Base-by-base conservation (phyloP, 164 flowering plant genomes). In the Hamamelis virginiana region DNA sequence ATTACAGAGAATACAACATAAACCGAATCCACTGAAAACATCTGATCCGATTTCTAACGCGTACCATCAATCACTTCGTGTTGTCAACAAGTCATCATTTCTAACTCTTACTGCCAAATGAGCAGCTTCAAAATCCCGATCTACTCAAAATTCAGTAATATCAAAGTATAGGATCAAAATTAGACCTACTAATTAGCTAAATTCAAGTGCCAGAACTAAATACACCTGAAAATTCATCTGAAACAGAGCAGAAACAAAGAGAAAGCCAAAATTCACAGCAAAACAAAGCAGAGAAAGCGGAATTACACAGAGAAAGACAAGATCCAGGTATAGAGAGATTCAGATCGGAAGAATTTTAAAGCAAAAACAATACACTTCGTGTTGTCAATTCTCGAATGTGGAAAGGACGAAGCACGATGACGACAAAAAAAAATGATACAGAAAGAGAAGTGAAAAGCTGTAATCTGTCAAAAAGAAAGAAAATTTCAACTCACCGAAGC, bases 391-490 rank as follows among this genome's bases (percentile, higher is more conserved):
- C 63, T 28, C 21, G 22, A 59, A 58, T 8, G 25, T 18, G 22
- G 52, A 14, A 12, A 62, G 2, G n/a, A 63, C 26, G 12, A 44
- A 45, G 26, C 18, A 9, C 15, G 11, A 28, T 15, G 23, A 52
- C 57, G 21, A 52, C 57, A 52, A 52, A 52, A 52, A 9, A 52
- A 51, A 1, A n/a, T 12, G 16, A 46, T 46, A 46, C 9, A 12
- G 50, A 46, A 15, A 11, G 50, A 21, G 26, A 21, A 21, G 41
- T 33, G 21, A 15, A 51, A 51, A 15, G 55, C 55, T 9, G 33
- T 9, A 57, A 25, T 9, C 60, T 57, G 60, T 57, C 53, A 50
- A 50, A 50, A 50, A 50, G n/a, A 26, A 59, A 59, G 43, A 59
- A 27, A 33, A 44, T 12, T 23, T 1, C 15, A 28, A 46, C 51